These are phyloP conservation scores for Geranium rotundifolium DNA, from an alignment of 345 rosid species.

Conservation along the genomic window DNA sequence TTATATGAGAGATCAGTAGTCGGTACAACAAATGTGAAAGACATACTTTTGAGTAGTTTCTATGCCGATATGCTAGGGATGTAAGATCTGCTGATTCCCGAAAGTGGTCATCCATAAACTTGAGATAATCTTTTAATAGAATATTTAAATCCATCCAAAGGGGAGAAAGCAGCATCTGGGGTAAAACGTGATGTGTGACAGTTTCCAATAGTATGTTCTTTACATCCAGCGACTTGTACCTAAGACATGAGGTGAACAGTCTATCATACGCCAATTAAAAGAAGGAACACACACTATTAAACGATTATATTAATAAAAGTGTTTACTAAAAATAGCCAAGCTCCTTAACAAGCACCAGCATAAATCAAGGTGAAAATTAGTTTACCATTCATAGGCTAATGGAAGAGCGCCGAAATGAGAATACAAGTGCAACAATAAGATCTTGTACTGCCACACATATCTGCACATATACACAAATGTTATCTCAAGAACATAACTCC, in stretches of 20 bases:
- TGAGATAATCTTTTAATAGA: slow-evolving; percentile 78
- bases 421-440: slow-evolving; percentile 76
- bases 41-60: slow-evolving; percentile 91
- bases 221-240: slow-evolving; percentile 93
- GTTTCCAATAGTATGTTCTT: slow-evolving; percentile 96
- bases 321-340: too few relatives aligned
- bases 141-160: slow-evolving; percentile 62
- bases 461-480: slow-evolving; percentile 32
- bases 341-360: neutral
- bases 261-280: slow-evolving; percentile 7
- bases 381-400: slow-evolving; percentile 68
- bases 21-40: slow-evolving; percentile 1
- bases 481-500: slow-evolving; percentile 2
- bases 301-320: too few relatives aligned
- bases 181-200: slow-evolving; percentile 72
- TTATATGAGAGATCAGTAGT: neutral
- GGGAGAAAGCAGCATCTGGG: slow-evolving; percentile 76
- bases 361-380: neutral
- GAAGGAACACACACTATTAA: neutral
- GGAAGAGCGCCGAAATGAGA: slow-evolving; percentile 67
- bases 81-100: slow-evolving; percentile 97
- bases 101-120: slow-evolving; percentile 96
- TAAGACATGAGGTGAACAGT: slow-evolving; percentile 12
- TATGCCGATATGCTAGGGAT: slow-evolving; percentile 89
- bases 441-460: slow-evolving; percentile 80